A percentile compares a stretch with the other conserved stretches of the same genome.
phyloP scores from a whole-genome alignment of 106 monocot species.

The Amphibolis antarctica region DNA sequence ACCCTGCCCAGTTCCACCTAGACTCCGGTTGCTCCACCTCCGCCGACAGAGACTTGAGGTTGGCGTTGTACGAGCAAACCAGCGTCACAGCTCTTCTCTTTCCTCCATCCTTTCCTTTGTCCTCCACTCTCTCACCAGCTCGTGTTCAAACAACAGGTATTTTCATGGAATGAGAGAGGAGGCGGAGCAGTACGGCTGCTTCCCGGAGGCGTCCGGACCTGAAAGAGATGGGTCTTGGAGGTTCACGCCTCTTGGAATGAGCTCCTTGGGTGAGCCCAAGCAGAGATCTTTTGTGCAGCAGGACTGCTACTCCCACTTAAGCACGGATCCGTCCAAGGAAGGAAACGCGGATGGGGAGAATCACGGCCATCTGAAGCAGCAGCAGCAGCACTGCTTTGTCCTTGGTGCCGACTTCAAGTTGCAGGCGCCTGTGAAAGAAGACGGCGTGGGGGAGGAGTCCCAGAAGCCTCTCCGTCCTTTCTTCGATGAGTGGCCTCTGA shows the following conservation, averaged over 20 bases:
- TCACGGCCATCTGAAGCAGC: not conserved
- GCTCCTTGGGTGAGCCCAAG: conserved; percentile 24
- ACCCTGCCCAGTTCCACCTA: not conserved
- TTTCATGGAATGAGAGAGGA: conserved; percentile 40
- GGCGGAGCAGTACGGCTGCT: conserved; percentile 31
- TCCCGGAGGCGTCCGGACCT: conserved; percentile 19
- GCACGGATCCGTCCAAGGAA: conserved; percentile 6
- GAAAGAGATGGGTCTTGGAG: conserved; percentile 46
- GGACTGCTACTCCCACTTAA: conserved; percentile 5
- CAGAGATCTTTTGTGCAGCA: conserved; percentile 9
- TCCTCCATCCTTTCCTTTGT: not conserved
- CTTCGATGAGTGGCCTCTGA: conserved; percentile 27
- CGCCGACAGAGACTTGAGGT: conserved; percentile 6
- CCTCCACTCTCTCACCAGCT: not conserved
- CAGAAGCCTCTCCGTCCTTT: conserved; percentile 15
- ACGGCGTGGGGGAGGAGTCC: conserved; percentile 5
- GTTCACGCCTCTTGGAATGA: conserved; percentile 43
- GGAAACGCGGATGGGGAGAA: conserved; percentile 5
- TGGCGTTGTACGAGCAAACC: not conserved
- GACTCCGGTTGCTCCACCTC: not conserved
- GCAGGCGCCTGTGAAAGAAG: conserved; percentile 1
- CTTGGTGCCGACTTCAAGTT: conserved; percentile 23
- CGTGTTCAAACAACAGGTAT: conserved; percentile 32
- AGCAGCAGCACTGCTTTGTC: conserved; percentile 27
- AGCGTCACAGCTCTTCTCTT: no score